A percentile compares a stretch with the other conserved stretches of the same genome.
These are phyloP conservation scores for Jamesozyma gamospora DNA, from an alignment of 805 yeast genomes.

Conservation along the genomic window DNA sequence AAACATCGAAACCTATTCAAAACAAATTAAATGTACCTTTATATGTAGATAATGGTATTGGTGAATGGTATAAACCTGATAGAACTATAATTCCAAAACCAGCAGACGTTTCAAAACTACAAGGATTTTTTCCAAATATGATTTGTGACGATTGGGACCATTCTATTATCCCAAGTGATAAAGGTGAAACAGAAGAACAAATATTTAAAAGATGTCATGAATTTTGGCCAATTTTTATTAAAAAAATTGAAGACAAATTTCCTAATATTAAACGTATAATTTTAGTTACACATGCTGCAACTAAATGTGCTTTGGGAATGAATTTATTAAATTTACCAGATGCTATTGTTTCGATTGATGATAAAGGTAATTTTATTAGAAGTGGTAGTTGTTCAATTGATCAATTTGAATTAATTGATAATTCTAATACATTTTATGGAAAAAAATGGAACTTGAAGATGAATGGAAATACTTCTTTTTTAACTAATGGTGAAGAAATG, in stretches of 20 bases:
- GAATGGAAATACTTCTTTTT: constrained; percentile 68
- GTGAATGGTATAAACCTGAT: constrained; percentile 84
- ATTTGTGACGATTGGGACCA: constrained; percentile 39
- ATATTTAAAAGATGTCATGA: constrained; percentile 50
- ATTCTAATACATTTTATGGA: constrained; percentile 13
- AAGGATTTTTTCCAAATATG: constrained; percentile 44
- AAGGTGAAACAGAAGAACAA: constrained; percentile 68
- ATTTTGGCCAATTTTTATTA: constrained; percentile 51
- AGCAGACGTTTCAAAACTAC: constrained; percentile 42
- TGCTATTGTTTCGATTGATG: constrained; percentile 45
- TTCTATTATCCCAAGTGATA: constrained; percentile 46
- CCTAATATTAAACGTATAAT: constrained; percentile 57
- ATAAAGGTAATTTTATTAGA: constrained; percentile 40
- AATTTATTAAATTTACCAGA: constrained; percentile 47
- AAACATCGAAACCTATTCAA: constrained; percentile 70
- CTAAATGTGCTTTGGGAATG: constrained; percentile 83
- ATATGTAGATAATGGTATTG: constrained; percentile 70
- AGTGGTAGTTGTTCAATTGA: constrained; percentile 86
- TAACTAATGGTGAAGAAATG: constrained; percentile 83
- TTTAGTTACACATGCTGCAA: constrained; percentile 85
- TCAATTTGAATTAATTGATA: constrained; percentile 34
- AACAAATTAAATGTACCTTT: constrained; percentile 49
- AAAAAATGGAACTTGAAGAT: constrained; percentile 48
- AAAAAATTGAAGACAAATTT: constrained; percentile 42
- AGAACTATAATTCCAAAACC: constrained; percentile 65